phyloP scores from a whole-genome alignment of 1,139 yeast genomes.

The Pichia terricola region DNA sequence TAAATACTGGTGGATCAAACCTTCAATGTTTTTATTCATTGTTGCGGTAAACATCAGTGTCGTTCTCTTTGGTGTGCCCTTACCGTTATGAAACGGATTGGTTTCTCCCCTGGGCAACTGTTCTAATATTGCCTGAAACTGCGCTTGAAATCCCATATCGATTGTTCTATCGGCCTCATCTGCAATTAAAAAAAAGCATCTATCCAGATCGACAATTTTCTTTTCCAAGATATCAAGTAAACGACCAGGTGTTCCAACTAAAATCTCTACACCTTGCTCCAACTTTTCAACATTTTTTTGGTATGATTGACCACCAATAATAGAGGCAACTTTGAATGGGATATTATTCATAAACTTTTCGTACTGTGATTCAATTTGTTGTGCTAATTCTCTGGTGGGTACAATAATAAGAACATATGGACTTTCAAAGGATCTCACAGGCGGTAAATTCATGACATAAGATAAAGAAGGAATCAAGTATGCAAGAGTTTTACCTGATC shows the following conservation, averaged over 20 bases:
- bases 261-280: constrained; percentile 62
- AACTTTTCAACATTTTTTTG: constrained; percentile 61
- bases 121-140: constrained; percentile 50
- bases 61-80: constrained; percentile 31
- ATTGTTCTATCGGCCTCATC: constrained; percentile 97
- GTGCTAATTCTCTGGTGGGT: constrained; percentile 90
- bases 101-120: constrained; percentile 31
- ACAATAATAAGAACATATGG: constrained; percentile 65
- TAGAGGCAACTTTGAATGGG: constrained; percentile 41
- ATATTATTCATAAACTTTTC: constrained; percentile 38
- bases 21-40: constrained; percentile 66
- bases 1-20: constrained; percentile 53
- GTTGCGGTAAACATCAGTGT: constrained; percentile 96
- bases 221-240: constrained; percentile 71
- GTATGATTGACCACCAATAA: constrained; percentile 86
- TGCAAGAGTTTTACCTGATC: constrained; percentile 89
- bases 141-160: constrained; percentile 87
- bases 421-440: constrained; percentile 39
- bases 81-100: constrained; percentile 18
- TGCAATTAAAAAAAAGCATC: constrained; percentile 62
- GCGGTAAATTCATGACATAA: constrained; percentile 39
- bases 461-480: constrained; percentile 66
- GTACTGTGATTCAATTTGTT: constrained; percentile 68
- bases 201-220: constrained; percentile 47
- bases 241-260: constrained; percentile 93